These are phyloP conservation scores for Pichia eremophila DNA, from an alignment of 805 yeast genomes.

Conservation along the genomic window DNA sequence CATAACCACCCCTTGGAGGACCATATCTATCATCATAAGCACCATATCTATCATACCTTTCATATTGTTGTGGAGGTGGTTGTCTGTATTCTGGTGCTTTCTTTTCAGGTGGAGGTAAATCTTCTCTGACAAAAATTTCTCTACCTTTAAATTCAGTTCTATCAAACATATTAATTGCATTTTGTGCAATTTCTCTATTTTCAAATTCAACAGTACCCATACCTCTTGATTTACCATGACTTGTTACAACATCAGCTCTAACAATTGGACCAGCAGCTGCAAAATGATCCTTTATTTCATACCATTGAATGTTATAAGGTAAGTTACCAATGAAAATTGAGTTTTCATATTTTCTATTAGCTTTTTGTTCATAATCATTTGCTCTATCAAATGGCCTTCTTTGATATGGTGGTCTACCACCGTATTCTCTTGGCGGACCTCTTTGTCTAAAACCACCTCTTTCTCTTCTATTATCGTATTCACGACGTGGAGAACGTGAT, in stretches of 20 bases:
- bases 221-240: constrained; percentile 75
- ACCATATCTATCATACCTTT: constrained; percentile 9
- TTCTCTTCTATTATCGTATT: constrained; percentile 15
- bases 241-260: constrained; percentile 74
- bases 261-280: constrained; percentile 54
- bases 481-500: constrained; percentile 23
- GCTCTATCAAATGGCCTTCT: constrained; percentile 7
- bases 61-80: constrained; percentile 9
- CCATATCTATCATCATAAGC: constrained; percentile 12
- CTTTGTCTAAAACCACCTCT: constrained; percentile 19
- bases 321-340: constrained; percentile 68
- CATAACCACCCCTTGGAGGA: constrained; percentile 13
- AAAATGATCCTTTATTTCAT: constrained; percentile 52
- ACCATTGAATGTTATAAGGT: constrained; percentile 54
- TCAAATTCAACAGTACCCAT: constrained; percentile 87
- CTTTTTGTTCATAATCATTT: constrained; percentile 29
- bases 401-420: constrained; percentile 12
- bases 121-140: constrained; percentile 81
- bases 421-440: constrained; percentile 13
- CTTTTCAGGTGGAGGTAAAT: constrained; percentile 68
- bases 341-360: constrained; percentile 53
- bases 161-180: constrained; percentile 63
- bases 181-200: constrained; percentile 50
- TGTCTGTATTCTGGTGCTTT: constrained; percentile 37
- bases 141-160: constrained; percentile 61